phyloP scores from a whole-genome alignment of 768 basidiomycete species.

The Guyanaporus albipodus region DNA sequence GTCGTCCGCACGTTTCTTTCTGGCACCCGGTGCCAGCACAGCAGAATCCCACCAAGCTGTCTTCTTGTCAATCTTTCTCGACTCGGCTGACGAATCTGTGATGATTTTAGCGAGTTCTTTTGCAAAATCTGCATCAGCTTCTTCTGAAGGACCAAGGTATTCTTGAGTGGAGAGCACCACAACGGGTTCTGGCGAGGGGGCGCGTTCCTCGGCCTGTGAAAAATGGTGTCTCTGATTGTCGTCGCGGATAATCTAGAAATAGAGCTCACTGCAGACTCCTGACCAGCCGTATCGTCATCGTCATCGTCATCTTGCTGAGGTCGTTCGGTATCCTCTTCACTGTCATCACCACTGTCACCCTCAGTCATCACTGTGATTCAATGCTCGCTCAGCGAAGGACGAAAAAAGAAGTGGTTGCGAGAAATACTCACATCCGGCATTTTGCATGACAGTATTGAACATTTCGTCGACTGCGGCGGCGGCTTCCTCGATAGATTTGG shows the following conservation, averaged over 20 bases:
- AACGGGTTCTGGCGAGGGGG: constrained; percentile 79
- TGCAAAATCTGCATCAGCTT: constrained; percentile 90
- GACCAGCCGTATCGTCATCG: constrained; percentile 48
- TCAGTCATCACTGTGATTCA: constrained; percentile 33
- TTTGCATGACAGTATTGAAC: constrained; percentile 65
- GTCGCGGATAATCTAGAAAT: not conserved
- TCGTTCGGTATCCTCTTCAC: constrained; percentile 43
- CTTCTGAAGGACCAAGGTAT: constrained; percentile 76
- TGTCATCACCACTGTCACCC: constrained; percentile 48
- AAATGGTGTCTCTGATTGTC: not conserved
- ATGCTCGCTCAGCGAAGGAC: constrained; percentile 15
- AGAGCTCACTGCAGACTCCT: constrained; percentile 51
- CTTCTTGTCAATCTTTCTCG: constrained; percentile 84
- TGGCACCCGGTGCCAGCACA: constrained; percentile 60
- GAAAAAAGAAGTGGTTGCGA: not conserved
- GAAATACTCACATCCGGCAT: constrained; percentile 45
- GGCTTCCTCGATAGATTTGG: constrained; percentile 81
- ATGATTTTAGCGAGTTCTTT: constrained; percentile 96
- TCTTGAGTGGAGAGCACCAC: constrained; percentile 72
- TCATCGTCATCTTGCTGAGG: constrained; percentile 56
- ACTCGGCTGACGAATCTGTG: constrained; percentile 79
- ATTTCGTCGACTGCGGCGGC: constrained; percentile 88
- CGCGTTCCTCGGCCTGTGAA: constrained; percentile 54
- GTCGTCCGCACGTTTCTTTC: constrained; percentile 65
- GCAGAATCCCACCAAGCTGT: constrained; percentile 90